Base-by-base conservation (phyloP, 2,329 filamentous ascomycete genomes). In the Xylaria sp. region DNA sequence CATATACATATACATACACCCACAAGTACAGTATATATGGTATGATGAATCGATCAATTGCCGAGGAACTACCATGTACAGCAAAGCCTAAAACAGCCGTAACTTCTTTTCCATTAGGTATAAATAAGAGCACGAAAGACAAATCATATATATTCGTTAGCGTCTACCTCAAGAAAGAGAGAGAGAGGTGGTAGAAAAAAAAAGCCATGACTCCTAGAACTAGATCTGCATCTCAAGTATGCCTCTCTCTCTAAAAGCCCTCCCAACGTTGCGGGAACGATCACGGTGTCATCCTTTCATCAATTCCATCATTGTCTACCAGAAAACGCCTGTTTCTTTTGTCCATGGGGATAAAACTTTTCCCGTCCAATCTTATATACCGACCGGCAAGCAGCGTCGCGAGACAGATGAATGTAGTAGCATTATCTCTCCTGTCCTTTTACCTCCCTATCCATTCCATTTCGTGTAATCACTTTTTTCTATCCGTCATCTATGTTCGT, bases 311-410 rank as follows among this genome's bases (percentile, higher is more conserved):
- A 40, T 5, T 12, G 16, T 40, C 37, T 40, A 40, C 16, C 37
- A 18, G 10, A 21, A 35, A 63, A 63, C 60, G 51, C 51, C 60
- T 44, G 8, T 35, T 18, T 27, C 10, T 35, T 18, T 27, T 32
- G n/a, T 21, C 16, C 37, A 18, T 47, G n/a, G 32, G 48, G 25
- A 25, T 9, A 40, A 18, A 44, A 42, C 8, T 3, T 40, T 58
- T 55, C 21, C 25, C 55, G 8, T 50, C 60, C 40, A 25, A 53
- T 32, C 21, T 13, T 54, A 51, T 59, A 54, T 59, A 32, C 63
- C 63, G 42, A 21, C 23, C 55, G 27, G 21, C 55, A 51, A 58
- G 51, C 51, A 58, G 51, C 51, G 64, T 66, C 64, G 64, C 44
- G 64, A 66, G 64, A 66, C 64, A 35, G 25, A 25, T 16, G 32